Evolutionary conservation across 2,329 filamentous ascomycete genomes (phyloP).

Genomic region (Neopestalotiopsis sp.): DNA sequence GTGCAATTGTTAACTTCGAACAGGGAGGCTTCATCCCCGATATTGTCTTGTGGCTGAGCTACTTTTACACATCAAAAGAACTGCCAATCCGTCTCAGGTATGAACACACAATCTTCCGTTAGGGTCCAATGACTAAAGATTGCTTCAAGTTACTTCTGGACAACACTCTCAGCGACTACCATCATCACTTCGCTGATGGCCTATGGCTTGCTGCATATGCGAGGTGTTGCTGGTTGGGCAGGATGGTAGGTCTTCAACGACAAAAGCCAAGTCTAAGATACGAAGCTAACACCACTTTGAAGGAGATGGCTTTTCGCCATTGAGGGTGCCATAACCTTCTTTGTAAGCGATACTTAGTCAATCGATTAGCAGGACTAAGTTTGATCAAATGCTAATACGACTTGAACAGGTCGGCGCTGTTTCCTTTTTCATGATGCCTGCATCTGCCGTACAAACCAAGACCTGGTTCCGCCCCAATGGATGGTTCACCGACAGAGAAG

Average conservation of each 20-base stretch:
- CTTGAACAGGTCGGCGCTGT: constrained; percentile 46
- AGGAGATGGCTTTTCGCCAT: constrained; percentile 57
- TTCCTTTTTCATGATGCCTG: constrained; percentile 59
- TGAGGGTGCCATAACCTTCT: constrained; percentile 58
- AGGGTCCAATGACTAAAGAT: not conserved
- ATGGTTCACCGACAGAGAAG: constrained; percentile 64
- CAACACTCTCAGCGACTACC: constrained; percentile 36
- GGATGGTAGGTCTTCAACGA: constrained; percentile 35
- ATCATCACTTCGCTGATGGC: constrained; percentile 42
- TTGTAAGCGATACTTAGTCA: constrained; percentile 23
- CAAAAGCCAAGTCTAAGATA: not conserved
- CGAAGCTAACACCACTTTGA: not conserved
- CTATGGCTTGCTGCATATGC: constrained; percentile 41
- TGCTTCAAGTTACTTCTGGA: constrained; percentile 41
- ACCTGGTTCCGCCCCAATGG: constrained; percentile 54
- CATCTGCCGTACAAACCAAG: constrained; percentile 52
- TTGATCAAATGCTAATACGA: not conserved
- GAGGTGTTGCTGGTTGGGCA: constrained; percentile 40
- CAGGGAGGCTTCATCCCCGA: constrained; percentile 41
- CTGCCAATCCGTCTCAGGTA: constrained; percentile 44
- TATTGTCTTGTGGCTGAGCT: constrained; percentile 37
- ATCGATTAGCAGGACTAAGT: not conserved
- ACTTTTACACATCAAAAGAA: constrained; percentile 41
- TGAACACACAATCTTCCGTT: not conserved
- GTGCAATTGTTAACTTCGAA: not conserved